These are phyloP conservation scores for Croton setiger DNA, from an alignment of 441 rosid species.

Conservation along the genomic window DNA sequence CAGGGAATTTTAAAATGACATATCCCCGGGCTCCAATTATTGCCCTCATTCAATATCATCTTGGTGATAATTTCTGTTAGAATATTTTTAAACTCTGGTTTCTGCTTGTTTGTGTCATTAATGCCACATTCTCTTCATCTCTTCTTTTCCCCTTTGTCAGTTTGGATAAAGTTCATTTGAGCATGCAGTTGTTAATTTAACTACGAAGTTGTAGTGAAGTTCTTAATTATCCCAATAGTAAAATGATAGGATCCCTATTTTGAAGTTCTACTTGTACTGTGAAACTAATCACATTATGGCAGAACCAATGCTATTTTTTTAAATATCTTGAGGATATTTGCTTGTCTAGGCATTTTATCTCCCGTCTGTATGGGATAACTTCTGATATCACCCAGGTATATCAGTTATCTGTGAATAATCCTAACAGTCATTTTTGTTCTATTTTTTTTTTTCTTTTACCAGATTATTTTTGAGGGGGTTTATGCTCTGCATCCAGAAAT, in stretches of 20 bases:
- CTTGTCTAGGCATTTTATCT: not conserved
- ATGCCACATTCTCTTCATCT: not conserved
- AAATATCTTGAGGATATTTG: too few species aligned
- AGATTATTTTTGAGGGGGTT: conserved; percentile 97
- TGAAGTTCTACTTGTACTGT: conserved; percentile 2
- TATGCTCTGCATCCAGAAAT: conserved; percentile 98
- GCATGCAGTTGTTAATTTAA: not conserved
- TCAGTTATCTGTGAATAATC: not conserved
- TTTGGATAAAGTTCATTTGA: conserved; percentile 3
- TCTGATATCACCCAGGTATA: not conserved
- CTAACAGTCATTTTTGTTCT: not conserved
- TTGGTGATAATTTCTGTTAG: not conserved
- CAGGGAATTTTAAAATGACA: not conserved
- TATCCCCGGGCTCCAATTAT: not conserved
- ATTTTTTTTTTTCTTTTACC: conserved; percentile 26
- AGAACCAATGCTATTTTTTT: not conserved
- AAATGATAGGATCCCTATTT: not conserved
- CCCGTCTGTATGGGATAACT: not conserved
- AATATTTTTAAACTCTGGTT: conserved; percentile 3
- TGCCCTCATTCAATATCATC: not conserved
- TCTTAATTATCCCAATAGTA: not conserved
- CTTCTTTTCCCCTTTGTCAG: not conserved
- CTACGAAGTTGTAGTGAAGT: not conserved
- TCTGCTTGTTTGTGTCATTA: not conserved
- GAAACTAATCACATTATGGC: not conserved